These are phyloP conservation scores for Dendrobium catenatum DNA, from an alignment of 106 monocot species.

Conservation along the genomic window DNA sequence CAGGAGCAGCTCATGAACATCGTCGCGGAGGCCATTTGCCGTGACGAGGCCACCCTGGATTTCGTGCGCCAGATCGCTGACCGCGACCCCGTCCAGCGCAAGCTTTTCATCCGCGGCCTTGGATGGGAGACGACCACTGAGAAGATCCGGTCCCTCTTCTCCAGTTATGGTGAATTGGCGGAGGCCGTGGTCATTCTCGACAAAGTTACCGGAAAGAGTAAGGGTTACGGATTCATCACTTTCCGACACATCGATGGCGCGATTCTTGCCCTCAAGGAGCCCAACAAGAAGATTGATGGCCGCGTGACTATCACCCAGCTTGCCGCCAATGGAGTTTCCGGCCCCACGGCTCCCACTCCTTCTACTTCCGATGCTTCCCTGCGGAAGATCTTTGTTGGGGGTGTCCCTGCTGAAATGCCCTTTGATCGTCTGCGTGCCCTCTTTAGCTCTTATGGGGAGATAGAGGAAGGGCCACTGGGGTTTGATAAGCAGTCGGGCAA, in stretches of 20 bases:
- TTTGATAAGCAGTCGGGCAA: slow-evolving; percentile 12
- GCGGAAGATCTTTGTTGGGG: slow-evolving; percentile 76
- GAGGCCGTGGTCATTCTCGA: slow-evolving; percentile 76
- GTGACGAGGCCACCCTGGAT: slow-evolving; percentile 29
- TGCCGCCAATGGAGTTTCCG: slow-evolving; percentile 40
- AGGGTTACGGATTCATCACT: slow-evolving; percentile 87
- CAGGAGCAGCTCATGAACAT: slow-evolving; percentile 65
- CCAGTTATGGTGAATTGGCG: slow-evolving; percentile 68
- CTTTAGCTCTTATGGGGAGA: slow-evolving; percentile 74
- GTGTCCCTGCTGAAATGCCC: slow-evolving; percentile 70
- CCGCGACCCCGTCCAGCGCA: slow-evolving; percentile 52
- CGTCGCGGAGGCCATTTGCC: slow-evolving; percentile 34
- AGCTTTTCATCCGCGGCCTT: slow-evolving; percentile 94
- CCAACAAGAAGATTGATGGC: slow-evolving; percentile 84
- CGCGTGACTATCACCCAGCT: slow-evolving; percentile 77
- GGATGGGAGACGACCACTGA: slow-evolving; percentile 88
- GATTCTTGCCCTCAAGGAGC: slow-evolving; percentile 73
- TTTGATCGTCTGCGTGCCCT: slow-evolving; percentile 51
- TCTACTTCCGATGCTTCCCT: slow-evolving; percentile 5
- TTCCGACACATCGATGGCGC: slow-evolving; percentile 72
- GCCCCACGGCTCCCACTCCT: slow-evolving; percentile 6
- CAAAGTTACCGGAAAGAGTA: slow-evolving; percentile 67
- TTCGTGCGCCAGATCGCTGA: slow-evolving; percentile 48
- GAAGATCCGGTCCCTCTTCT: slow-evolving; percentile 55
- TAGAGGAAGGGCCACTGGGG: slow-evolving; percentile 89